Evolutionary conservation across 164 flowering plant genomes (phyloP).

Genomic region (Kalanchoe fedtschenkoi): DNA sequence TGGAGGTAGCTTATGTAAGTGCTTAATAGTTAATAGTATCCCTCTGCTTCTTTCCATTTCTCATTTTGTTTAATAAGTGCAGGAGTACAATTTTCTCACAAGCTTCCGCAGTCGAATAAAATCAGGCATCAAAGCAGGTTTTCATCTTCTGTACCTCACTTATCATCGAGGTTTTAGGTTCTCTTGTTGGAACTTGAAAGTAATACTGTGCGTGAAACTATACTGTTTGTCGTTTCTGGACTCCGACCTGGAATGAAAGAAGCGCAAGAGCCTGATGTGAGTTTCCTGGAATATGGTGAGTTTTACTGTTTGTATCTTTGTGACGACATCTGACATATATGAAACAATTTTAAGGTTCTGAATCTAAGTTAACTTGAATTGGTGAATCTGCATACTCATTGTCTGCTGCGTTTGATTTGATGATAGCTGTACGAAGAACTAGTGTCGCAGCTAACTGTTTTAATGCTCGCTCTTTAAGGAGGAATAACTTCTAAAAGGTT

Average conservation of each 20-base stretch:
- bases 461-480: too few species aligned
- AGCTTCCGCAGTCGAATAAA: constrained; percentile 59
- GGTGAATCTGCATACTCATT: too few species aligned
- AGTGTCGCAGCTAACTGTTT: too few species aligned
- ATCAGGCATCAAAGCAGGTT: constrained; percentile 40
- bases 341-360: background rate
- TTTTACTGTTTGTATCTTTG: background rate
- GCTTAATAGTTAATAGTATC: background rate
- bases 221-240: constrained; percentile 58
- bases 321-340: background rate
- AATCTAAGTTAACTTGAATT: background rate
- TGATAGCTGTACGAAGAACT: too few species aligned
- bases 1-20: constrained; percentile 42
- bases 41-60: background rate
- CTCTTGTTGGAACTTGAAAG: constrained; percentile 38
- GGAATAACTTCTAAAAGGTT: too few species aligned
- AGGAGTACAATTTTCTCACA: constrained; percentile 14
- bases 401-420: too few species aligned
- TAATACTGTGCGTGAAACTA: constrained; percentile 44
- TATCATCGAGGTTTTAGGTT: constrained; percentile 59
- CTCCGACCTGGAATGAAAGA: constrained; percentile 37
- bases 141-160: constrained; percentile 70
- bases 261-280: constrained; percentile 57
- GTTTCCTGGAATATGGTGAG: background rate
- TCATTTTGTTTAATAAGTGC: background rate